phyloP scores from a whole-genome alignment of 2,329 filamentous ascomycete species.

The Westerdykella sp. region DNA sequence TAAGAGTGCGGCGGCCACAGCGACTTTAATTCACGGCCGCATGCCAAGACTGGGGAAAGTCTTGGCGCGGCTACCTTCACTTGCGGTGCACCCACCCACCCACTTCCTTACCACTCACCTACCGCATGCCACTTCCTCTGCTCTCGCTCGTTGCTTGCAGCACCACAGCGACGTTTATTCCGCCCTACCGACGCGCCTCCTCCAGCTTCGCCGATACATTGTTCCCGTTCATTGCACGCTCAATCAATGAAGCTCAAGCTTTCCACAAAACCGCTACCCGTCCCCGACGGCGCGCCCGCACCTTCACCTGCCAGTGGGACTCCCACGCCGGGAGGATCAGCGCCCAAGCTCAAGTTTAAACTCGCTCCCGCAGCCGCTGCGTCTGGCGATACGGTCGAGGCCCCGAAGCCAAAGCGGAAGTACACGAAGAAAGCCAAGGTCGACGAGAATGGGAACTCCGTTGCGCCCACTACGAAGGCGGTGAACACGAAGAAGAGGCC shows the following conservation, averaged over 20 bases:
- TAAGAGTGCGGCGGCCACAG: not conserved
- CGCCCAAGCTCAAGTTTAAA: conserved; percentile 31
- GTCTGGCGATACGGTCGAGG: conserved; percentile 31
- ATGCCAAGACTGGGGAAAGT: too few relatives aligned
- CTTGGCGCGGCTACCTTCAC: too few relatives aligned
- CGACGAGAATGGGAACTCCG: conserved; percentile 24
- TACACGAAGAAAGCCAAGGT: conserved; percentile 38
- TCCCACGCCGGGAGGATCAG: conserved; percentile 9
- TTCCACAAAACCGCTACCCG: conserved; percentile 23
- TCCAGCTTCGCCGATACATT: not conserved
- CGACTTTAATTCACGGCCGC: not conserved
- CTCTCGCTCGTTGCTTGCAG: too few relatives aligned
- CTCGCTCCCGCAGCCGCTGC: conserved; percentile 13
- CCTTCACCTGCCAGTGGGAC: conserved; percentile 8
- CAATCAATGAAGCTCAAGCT: conserved; percentile 23
- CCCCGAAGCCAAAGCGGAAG: conserved; percentile 38
- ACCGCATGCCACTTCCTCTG: too few relatives aligned
- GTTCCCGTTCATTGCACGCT: not conserved
- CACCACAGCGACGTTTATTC: too few relatives aligned
- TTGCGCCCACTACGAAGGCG: conserved; percentile 14
- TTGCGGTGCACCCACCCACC: too few relatives aligned
- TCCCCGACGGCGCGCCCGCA: conserved; percentile 16
- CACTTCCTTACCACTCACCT: too few relatives aligned
- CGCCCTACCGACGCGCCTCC: too few relatives aligned
- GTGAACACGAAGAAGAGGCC: conserved; percentile 34